Evolutionary conservation across 179 eudicot species (phyloP), one percentile per base, ranked within the genome.

Genomic region (Monotropa hypopitys): DNA sequence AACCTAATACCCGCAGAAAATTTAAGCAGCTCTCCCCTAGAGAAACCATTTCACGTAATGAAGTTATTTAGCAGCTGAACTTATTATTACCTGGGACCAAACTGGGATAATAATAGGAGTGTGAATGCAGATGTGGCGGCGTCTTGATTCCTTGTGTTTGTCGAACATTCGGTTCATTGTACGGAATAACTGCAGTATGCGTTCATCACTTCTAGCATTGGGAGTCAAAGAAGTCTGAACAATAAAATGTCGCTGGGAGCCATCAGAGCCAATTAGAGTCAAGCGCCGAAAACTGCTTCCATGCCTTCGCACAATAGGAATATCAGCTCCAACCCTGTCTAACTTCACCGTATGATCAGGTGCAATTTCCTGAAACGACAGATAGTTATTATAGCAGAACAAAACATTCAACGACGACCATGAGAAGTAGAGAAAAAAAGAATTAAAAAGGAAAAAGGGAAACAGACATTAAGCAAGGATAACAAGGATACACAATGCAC

Each of bases 231-330:
- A 96, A 51, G 99, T 91, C 84, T 96, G 97, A 63, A 96, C 99
- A 70, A 96, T 93, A 83, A 96, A 93, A 90, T 96, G 99, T 56
- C 93, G 94, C 74, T 93, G 98, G 56, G 99, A 93, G 26, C 99
- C 99, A 79, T 96, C 98, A 43, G 99, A 96, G 32, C 99, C 99
- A 16, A 96, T 96, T 2, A 93, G 88, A 45, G 99, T 96, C 90
- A 96, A 87, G 56, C 99, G 92, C 38, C 99, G 90, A 86, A 88
- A 96, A 83, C 99, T 96, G 88, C 99, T 96, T 53, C 99, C 99
- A 86, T 96, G 98, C 82, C 99, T 93, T 77, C 99, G 84, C 70
- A 96, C 98, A 76, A 96, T 93, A 21, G 98, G 93, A 81, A 96
- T 87, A 81, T 96, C 99, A 43, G 99, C 94, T 78, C 98, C 99